phyloP scores from a whole-genome alignment of 192 early-diverging fungal species.

The Diversispora epigaea region DNA sequence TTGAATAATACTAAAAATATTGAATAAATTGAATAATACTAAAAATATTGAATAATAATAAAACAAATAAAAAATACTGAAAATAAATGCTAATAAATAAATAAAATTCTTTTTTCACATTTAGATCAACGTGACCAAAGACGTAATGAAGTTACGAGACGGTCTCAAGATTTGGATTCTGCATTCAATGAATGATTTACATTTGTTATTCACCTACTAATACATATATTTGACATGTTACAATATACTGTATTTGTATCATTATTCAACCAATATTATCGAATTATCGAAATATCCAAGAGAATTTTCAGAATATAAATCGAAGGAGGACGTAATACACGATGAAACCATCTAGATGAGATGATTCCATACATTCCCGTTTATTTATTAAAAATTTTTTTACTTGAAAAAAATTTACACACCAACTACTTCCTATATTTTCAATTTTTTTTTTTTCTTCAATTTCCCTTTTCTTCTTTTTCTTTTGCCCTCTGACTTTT shows the following conservation, averaged over 20 bases:
- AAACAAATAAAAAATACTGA: background rate
- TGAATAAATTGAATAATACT: too few species aligned
- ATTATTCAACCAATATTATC: background rate
- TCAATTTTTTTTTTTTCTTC: background rate
- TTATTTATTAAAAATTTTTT: conserved; percentile 11
- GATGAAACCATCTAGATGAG: background rate
- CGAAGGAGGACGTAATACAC: background rate
- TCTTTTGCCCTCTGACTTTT: conserved; percentile 20
- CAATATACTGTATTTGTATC: background rate
- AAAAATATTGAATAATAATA: too few species aligned
- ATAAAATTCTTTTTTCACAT: background rate
- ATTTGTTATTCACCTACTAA: background rate
- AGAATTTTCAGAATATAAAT: conserved; percentile 1
- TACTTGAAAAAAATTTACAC: background rate
- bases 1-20: too few species aligned
- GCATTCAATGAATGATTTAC: conserved; percentile 28
- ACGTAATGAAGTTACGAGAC: conserved; percentile 16
- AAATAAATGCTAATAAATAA: background rate
- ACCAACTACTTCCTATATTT: background rate
- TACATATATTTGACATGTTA: background rate
- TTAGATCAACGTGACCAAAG: conserved; percentile 30
- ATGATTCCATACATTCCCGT: background rate
- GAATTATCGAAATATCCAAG: background rate
- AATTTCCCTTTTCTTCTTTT: conserved; percentile 17
- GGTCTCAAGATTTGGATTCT: conserved; percentile 28